A percentile compares a stretch with the other conserved stretches of the same genome.
phyloP scores from a whole-genome alignment of 768 basidiomycete species.

The Lepiota venenata region DNA sequence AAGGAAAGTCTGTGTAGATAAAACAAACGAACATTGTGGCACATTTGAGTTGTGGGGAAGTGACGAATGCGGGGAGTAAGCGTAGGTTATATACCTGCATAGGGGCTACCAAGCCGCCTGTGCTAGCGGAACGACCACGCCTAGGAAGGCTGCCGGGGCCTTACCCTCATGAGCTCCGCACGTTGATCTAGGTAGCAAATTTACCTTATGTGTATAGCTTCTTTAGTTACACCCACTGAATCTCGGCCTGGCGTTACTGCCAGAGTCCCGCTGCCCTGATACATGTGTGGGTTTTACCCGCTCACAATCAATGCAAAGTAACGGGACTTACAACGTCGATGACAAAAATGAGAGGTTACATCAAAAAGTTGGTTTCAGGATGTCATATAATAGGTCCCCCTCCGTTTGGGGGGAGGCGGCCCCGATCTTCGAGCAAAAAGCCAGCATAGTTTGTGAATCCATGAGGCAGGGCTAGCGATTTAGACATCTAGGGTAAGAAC shows the following conservation, averaged over 20 bases:
- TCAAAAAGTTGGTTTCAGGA: not conserved
- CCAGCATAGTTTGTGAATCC: not conserved
- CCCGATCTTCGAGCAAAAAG: not conserved
- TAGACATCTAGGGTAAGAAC: not conserved
- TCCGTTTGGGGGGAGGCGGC: not conserved
- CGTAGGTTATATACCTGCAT: conserved; percentile 6
- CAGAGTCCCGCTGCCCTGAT: not conserved
- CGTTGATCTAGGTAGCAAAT: not conserved
- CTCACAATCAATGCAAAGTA: conserved; percentile 1
- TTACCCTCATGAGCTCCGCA: not conserved
- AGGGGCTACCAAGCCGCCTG: not conserved
- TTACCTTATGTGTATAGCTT: conserved; percentile 1
- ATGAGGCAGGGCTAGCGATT: conserved; percentile 3
- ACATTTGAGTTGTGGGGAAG: conserved; percentile 43
- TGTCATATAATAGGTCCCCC: not conserved
- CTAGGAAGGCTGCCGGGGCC: not conserved
- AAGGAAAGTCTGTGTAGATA: not conserved
- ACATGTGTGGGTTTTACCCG: not conserved
- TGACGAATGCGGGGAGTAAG: conserved; percentile 18
- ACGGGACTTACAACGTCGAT: not conserved
- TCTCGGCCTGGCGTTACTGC: not conserved
- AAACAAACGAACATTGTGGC: conserved; percentile 59
- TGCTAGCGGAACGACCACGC: not conserved
- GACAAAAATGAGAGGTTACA: not conserved
- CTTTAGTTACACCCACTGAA: not conserved